These are phyloP conservation scores for Globisporangium splendens DNA, from an alignment of 352 stramenopile genomes.

Conservation along the genomic window DNA sequence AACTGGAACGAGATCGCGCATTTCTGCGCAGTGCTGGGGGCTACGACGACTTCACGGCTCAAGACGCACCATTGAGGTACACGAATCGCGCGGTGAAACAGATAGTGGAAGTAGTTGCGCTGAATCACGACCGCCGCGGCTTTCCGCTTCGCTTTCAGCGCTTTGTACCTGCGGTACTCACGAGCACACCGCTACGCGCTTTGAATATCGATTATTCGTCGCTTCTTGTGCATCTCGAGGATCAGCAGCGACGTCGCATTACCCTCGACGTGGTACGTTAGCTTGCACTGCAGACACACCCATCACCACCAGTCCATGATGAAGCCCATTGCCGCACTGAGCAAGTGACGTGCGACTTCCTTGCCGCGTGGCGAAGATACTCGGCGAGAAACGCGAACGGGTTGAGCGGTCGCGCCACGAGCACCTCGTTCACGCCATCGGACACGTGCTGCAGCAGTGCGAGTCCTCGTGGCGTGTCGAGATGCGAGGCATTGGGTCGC, in stretches of 20 bases:
- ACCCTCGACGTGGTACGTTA: constrained; percentile 43
- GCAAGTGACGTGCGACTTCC: background rate
- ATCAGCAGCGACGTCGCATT: constrained; percentile 37
- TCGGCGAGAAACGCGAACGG: constrained; percentile 56
- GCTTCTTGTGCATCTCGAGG: constrained; percentile 71
- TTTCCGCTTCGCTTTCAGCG: constrained; percentile 24
- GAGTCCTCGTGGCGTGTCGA: constrained; percentile 25
- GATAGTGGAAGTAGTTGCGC: constrained; percentile 64
- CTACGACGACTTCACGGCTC: constrained; percentile 62
- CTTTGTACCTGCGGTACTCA: constrained; percentile 26
- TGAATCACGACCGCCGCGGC: constrained; percentile 55
- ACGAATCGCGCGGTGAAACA: constrained; percentile 56
- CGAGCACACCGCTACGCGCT: constrained; percentile 31
- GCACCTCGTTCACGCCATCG: constrained; percentile 37
- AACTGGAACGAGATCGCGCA: constrained; percentile 75
- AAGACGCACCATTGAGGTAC: constrained; percentile 60
- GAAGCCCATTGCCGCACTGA: background rate
- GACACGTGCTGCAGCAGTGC: constrained; percentile 52
- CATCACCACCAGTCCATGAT: no score
- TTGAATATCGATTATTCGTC: constrained; percentile 59
- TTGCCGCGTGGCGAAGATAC: constrained; percentile 51
- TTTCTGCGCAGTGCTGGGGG: constrained; percentile 53
- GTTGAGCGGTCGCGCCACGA: constrained; percentile 41
- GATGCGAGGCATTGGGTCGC: constrained; percentile 39
- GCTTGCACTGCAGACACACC: constrained; percentile 42